phyloP scores from a whole-genome alignment of 78 protist genomes.

The Dictyostelium firmibasis region DNA sequence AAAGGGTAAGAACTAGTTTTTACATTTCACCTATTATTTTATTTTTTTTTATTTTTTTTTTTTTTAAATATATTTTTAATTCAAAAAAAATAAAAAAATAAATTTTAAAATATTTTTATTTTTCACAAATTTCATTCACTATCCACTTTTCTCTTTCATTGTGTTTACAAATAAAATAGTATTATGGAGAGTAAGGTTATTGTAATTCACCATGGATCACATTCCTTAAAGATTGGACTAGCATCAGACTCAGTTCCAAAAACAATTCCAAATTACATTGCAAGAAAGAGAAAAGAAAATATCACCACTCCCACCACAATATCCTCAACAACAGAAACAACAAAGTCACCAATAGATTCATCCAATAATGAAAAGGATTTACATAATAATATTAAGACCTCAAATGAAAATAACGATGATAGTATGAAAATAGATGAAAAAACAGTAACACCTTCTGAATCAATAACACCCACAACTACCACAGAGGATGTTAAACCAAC shows the following conservation, averaged over 20 bases:
- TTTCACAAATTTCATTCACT: no score
- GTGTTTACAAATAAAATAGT: neutral
- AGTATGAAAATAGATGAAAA: neutral
- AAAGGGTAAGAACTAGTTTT: no score
- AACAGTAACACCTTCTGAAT: neutral
- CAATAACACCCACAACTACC: neutral
- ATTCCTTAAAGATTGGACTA: conserved; percentile 37
- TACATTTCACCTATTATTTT: no score
- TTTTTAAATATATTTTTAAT: no score
- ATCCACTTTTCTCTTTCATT: no score
- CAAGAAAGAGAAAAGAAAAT: conserved; percentile 18
- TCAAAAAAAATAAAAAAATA: no score
- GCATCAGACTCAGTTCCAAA: conserved; percentile 52
- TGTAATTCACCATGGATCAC: conserved; percentile 67
- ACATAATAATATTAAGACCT: neutral
- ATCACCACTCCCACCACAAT: neutral
- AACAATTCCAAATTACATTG: conserved; percentile 31
- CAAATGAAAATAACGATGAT: neutral
- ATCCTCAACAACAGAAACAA: neutral
- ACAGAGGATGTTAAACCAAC: neutral
- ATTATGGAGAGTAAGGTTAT: conserved; percentile 71
- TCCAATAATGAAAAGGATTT: neutral
- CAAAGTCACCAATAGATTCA: neutral
- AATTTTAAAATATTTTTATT: no score
- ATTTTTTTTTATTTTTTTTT: no score